Base-by-base conservation (phyloP, 306 rosid species). In the Lupinus albus region DNA sequence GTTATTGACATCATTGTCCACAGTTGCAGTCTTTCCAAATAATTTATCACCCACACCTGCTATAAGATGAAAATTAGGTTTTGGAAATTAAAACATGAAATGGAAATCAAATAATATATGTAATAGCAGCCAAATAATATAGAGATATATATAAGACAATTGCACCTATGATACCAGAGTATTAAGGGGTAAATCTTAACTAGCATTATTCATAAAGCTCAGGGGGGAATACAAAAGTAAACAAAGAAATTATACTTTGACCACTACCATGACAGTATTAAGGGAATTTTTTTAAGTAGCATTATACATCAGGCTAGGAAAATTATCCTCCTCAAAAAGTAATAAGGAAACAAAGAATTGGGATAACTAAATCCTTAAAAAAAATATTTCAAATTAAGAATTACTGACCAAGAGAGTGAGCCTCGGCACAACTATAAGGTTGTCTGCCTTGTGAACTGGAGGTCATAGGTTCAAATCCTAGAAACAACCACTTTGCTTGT, bases 11-110 rank as follows among this genome's bases (percentile, higher is more conserved):
- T 87, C 83, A 67, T 68, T 84, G 74, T 87, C 97, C 28, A 61
- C 53, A 79, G 55, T 74, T 5, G 71, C 79, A 36, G 76, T 49
- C 86, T 85, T 88, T 20, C 78, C 86, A 66, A 76, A 86, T 60
- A 84, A 64, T 64, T 88, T 91, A 74, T 85, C 97, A 73, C 87
- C 96, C 82, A 85, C 59, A 47, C 95, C 99, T 94, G 85, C 71
- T 3, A 66, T 39, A 78, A 67, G 61, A 58, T 36, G 32, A 56
- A 77, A 49, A 15, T 64, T 42, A 69, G 69, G 68, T 55, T 60
- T 46, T n/a, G 45, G 57, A 60, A 56, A 15, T 70, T 6, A 55
- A 36, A 39, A 42, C 2, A 20, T 17, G 15, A 25, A 64, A 17
- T 54, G 44, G 25, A 20, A 53, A 15, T 4, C 30, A 54, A 13